phyloP scores from a whole-genome alignment of 2,329 filamentous ascomycete genomes.

The Colletotrichum camelliae region DNA sequence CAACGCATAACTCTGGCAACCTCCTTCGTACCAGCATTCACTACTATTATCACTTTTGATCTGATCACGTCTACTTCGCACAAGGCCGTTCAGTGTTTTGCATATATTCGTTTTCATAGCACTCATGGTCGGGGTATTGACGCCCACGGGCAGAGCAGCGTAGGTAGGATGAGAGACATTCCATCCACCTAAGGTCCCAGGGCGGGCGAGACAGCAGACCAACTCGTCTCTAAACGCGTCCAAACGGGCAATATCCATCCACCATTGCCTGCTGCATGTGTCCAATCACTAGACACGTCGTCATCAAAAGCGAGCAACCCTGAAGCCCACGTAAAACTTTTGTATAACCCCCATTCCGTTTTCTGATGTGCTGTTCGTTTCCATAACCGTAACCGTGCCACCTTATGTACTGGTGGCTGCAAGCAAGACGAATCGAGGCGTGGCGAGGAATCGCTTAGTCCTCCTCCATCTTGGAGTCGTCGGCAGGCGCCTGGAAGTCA shows the following conservation, averaged over 20 bases:
- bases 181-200: background rate
- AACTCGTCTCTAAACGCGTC: background rate
- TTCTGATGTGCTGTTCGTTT: background rate
- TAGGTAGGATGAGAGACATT: background rate
- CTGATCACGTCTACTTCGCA: background rate
- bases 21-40: background rate
- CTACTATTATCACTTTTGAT: background rate
- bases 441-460: constrained; percentile 33
- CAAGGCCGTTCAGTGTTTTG: background rate
- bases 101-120: constrained; percentile 16
- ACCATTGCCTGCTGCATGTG: constrained; percentile 6
- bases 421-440: background rate
- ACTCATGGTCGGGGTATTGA: constrained; percentile 4
- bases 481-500: constrained; percentile 66
- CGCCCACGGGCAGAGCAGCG: background rate
- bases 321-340: constrained; percentile 14
- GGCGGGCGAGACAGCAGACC: background rate
- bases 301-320: background rate
- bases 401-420: background rate
- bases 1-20: background rate
- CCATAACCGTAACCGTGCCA: background rate
- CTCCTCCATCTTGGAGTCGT: constrained; percentile 77
- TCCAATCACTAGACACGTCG: constrained; percentile 1
- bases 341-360: constrained; percentile 5
- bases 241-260: constrained; percentile 3